Percentiles rank a stretch among this genome's conserved stretches.
Conservation (phyloP, 176 grass and related monocot species). For the Areca catechu region DNA sequence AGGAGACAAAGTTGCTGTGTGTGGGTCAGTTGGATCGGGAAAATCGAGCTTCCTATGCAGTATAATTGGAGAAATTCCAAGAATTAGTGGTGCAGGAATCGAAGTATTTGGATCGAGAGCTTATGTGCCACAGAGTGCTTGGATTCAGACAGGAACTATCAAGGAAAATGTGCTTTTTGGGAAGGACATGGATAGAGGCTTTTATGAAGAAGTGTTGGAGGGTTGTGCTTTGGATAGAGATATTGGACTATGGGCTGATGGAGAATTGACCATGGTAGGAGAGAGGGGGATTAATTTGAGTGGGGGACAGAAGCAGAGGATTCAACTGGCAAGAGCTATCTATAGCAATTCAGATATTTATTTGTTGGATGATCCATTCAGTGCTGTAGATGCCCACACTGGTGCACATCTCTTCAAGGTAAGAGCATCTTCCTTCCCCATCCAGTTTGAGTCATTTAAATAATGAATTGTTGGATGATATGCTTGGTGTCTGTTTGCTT, state of each 20-base stretch:
- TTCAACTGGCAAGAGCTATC: slow-evolving; percentile 79
- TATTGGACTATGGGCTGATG: slow-evolving; percentile 53
- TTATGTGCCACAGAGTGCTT: slow-evolving; percentile 58
- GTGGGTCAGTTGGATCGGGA: slow-evolving; percentile 72
- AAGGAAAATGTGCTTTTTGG: slow-evolving; percentile 83
- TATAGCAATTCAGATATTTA: slow-evolving; percentile 66
- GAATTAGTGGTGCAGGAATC: slow-evolving; percentile 36
- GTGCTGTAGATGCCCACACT: slow-evolving; percentile 85
- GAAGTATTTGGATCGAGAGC: slow-evolving; percentile 40
- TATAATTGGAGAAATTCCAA: slow-evolving; percentile 68
- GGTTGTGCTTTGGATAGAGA: slow-evolving; percentile 76
- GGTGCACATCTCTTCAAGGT: slow-evolving; percentile 78
- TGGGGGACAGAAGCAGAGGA: slow-evolving; percentile 92
- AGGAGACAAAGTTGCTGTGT: slow-evolving; percentile 59
- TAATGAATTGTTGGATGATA: too few relatives aligned
- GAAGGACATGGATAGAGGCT: slow-evolving; percentile 47
- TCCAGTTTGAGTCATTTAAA: too few relatives aligned
- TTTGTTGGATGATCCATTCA: slow-evolving; percentile 87
- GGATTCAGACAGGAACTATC: slow-evolving; percentile 76
- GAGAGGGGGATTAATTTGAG: slow-evolving; percentile 90
- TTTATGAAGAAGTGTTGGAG: slow-evolving; percentile 62
- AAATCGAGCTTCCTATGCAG: slow-evolving; percentile 80
- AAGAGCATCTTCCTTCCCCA: not conserved
- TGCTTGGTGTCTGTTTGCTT: too few relatives aligned
- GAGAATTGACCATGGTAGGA: slow-evolving; percentile 58